phyloP scores from a whole-genome alignment of 176 grass and related monocot genomes.

The Bromus sterilis region DNA sequence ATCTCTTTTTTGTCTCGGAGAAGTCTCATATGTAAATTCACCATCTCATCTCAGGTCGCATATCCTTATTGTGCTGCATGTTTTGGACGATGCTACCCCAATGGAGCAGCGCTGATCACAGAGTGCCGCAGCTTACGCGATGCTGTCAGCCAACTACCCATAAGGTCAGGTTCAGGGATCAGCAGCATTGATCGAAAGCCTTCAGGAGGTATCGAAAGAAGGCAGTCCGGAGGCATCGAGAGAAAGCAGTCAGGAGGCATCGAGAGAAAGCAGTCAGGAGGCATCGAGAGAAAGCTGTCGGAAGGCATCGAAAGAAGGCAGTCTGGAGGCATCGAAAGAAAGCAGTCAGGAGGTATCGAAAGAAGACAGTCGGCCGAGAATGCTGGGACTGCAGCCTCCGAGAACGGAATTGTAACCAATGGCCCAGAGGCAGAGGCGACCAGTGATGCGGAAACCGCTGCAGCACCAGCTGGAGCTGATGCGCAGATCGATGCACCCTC shows the following conservation, averaged over 20 bases:
- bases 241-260: conserved; percentile 38
- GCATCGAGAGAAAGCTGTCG: neutral
- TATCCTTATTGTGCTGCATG: conserved; percentile 74
- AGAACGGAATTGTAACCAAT: conserved; percentile 31
- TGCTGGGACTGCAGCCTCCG: neutral
- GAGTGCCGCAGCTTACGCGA: conserved; percentile 55
- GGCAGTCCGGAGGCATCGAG: conserved; percentile 32
- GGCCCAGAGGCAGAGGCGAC: neutral
- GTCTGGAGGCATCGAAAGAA: neutral
- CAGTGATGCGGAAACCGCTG: neutral
- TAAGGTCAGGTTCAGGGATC: conserved; percentile 27
- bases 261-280: neutral
- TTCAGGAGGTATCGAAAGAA: neutral
- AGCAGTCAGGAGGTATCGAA: conserved; percentile 14
- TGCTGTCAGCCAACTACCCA: conserved; percentile 54
- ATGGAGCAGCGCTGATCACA: conserved; percentile 66
- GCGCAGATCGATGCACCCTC: neutral
- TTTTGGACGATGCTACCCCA: conserved; percentile 87
- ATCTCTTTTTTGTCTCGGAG: neutral
- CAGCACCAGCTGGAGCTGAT: neutral
- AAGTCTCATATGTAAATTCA: neutral
- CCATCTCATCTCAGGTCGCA: conserved; percentile 49
- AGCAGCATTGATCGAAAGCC: neutral
- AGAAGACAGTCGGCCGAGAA: conserved; percentile 41
- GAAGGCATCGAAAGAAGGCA: conserved; percentile 21